Evolutionary conservation across 2,329 filamentous ascomycete genomes (phyloP), one percentile per base, ranked within the genome.

Genomic region (Pseudohalonectria lignicola): DNA sequence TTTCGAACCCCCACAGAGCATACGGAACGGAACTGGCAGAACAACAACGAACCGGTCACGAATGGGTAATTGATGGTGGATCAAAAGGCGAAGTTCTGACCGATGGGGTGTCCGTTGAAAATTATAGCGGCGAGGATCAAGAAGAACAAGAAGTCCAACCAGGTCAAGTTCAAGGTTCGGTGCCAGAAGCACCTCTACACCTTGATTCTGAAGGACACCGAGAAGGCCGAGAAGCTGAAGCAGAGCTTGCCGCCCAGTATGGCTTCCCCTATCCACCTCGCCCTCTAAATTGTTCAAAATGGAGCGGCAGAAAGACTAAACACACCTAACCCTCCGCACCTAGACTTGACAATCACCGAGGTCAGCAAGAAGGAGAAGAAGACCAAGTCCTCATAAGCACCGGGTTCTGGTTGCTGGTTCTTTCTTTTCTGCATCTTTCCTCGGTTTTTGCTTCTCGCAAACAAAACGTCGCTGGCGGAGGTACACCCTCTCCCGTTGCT

Each of bases 151-250:
- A 81, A 83, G 72, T 72, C 74, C 61, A 77, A 82, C 65, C 82
- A 90, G 76, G 88, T 92, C 82, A 98, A 98, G 84, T 96, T 98
- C 87, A 98, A 98, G 86, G 90, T 98, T 78, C 86, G 92, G 69
- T 96, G 92, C 83, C 76, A 86, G 66, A 79, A 81, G 61, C 81
- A 92, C 76, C 76, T 98, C 55, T 98, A 98, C 84, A 95, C 92
- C 55, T 82, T 98, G 57, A 85, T 94, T 64, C 82, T 98, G 60
- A 95, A 94, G 81, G 92, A 98, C 73, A 78, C 79, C 61, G 92
- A 95, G 65, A 96, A 96, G 86, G 93, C 90, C 69, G 92, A 96
- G 76, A 98, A 98, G 85, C 82, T 98, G 55, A 96, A 95, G 87
- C 90, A 96, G 79, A 87, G 80, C 66, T 77, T 98, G 50, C 93